Evolutionary conservation across 345 rosid species (phyloP), one percentile per base, ranked within the genome.

Genomic region (Chamaenerion angustifolium): DNA sequence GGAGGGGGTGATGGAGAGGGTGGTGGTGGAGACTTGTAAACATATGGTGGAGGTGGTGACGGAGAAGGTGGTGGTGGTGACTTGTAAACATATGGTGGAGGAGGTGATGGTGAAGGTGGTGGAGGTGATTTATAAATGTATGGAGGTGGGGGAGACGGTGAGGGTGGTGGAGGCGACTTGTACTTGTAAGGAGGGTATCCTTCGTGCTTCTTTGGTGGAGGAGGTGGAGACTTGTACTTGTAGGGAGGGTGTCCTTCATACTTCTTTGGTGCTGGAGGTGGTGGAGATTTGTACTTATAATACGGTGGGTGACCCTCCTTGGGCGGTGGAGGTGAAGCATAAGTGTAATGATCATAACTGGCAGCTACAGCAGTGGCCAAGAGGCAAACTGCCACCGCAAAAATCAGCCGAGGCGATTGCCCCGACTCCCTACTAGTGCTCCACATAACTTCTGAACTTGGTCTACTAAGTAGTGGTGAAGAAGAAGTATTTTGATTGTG

Each of bases 341-440:
- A 72, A n/a, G n/a, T n/a, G n/a, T n/a, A n/a, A n/a, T n/a, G n/a
- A 68, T 72, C 56, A 8, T 53, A 15, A 12, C 10, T 13, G 11
- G 61, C 62, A 0, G 55, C 63, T 1, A 16, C 59, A 43, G 12
- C n/a, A 3, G 69, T 56, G 45, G 70, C 74, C 2, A 58, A 4
- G 53, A 76, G 60, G 61, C 60, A 70, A 48, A 72, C 45, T 19
- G 65, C 60, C 13, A 70, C 12, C 2, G 57, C 76, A 14, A 14
- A 52, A 55, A 68, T 15, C 44, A 71, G 44, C 8, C 50, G 55
- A 54, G 61, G 62, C 63, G 65, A 63, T 42, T 44, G 61, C 55
- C 66, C 64, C 55, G 48, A 55, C 49, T 44, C 44, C 40, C 21
- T 45, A 18, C 43, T 48, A 46, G n/a, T n/a, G n/a, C 35, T 42